These are phyloP conservation scores for Urochloa ruziziensis DNA, from an alignment of 176 grass and related monocot genomes.

Conservation along the genomic window DNA sequence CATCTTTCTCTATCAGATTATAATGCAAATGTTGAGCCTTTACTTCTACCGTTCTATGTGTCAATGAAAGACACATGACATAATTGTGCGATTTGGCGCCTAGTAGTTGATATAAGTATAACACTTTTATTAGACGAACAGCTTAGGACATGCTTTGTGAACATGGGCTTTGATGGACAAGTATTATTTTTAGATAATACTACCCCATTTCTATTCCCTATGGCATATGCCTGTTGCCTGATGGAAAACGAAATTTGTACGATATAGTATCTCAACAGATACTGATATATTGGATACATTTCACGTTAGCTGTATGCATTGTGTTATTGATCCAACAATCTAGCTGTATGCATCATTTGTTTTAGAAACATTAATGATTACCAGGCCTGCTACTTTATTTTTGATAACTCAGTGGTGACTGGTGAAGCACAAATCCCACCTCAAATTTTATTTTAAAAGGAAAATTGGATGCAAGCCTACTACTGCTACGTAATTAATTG, in stretches of 20 bases:
- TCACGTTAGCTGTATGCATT: too few species aligned
- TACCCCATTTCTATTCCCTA: too few species aligned
- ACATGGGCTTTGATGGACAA: background rate
- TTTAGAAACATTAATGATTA: background rate
- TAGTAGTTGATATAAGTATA: background rate
- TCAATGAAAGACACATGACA: background rate
- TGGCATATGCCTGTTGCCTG: too few species aligned
- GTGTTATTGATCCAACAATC: too few species aligned
- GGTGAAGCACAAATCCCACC: background rate
- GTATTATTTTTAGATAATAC: too few species aligned
- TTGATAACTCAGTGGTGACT: background rate
- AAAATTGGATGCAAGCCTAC: background rate
- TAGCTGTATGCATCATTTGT: too few species aligned
- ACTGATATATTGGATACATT: too few species aligned
- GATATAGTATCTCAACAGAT: background rate
- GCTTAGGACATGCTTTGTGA: background rate
- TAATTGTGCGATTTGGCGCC: background rate
- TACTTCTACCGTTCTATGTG: too few species aligned
- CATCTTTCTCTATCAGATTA: background rate
- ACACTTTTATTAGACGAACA: background rate
- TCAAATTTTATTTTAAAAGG: conserved; percentile 5
- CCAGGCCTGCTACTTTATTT: background rate
- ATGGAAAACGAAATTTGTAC: background rate
- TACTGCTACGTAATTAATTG: background rate
- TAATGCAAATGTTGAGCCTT: background rate